Percentiles rank a stretch among this genome's conserved stretches.
phyloP scores from a whole-genome alignment of 139 green algal genomes.

The Zygnema cylindricum region DNA sequence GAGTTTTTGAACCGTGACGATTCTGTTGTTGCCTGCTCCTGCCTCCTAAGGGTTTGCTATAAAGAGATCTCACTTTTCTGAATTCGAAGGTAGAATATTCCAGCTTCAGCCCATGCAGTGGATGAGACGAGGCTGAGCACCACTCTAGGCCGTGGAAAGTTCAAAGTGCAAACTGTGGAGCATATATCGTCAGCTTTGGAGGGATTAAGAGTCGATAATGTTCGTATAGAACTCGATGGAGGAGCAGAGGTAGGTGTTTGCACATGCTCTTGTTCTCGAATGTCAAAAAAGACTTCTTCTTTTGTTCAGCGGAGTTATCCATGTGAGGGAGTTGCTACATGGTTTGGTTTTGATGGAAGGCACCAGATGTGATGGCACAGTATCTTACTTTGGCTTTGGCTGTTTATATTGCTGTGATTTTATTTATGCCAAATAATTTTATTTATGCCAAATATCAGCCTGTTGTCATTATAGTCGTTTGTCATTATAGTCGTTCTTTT shows the following conservation, averaged over 20 bases:
- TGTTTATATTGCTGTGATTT: too few relatives aligned
- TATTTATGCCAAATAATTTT: too few relatives aligned
- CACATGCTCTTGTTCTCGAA: too few relatives aligned
- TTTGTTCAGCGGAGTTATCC: not conserved
- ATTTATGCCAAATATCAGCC: too few relatives aligned
- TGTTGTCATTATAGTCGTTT: too few relatives aligned
- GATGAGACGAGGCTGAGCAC: conserved; percentile 49
- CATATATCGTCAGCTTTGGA: conserved; percentile 85
- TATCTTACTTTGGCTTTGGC: conserved; percentile 1
- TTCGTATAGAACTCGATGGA: too few relatives aligned
- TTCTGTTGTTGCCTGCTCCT: not conserved
- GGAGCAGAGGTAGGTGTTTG: conserved; percentile 74
- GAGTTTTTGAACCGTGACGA: not conserved
- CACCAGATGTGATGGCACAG: too few relatives aligned
- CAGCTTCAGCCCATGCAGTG: not conserved
- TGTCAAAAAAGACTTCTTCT: not conserved
- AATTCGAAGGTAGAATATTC: not conserved
- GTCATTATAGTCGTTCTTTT: too few relatives aligned
- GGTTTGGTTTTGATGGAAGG: not conserved
- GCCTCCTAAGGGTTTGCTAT: not conserved
- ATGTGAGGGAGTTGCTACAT: not conserved
- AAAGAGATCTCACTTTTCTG: not conserved
- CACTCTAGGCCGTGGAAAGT: not conserved
- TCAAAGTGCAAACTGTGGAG: conserved; percentile 68
- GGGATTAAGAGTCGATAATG: conserved; percentile 85